Percentiles rank a stretch among this genome's conserved stretches.
Conservation (phyloP, 139 green algal genomes). For the Gonium pectorale region DNA sequence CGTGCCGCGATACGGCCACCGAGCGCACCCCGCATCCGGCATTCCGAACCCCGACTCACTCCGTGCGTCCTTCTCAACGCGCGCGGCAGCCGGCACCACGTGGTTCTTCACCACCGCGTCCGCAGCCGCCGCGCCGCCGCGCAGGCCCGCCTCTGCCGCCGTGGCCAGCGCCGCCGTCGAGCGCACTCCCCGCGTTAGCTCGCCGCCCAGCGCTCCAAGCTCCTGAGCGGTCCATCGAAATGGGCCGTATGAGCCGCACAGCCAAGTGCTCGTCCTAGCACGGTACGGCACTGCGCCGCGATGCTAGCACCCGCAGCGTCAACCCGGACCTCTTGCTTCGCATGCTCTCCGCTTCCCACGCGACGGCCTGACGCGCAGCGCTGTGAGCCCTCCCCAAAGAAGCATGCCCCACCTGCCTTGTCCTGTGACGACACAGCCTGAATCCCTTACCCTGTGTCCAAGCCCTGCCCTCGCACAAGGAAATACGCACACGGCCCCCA, state of each 20-base stretch:
- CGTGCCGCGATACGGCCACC: too few relatives aligned
- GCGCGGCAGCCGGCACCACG: neutral
- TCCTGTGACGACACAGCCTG: too few relatives aligned
- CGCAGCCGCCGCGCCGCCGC: neutral
- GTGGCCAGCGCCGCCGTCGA: conserved; percentile 19
- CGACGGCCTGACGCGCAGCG: too few relatives aligned
- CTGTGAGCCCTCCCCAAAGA: too few relatives aligned
- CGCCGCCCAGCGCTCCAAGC: conserved; percentile 30
- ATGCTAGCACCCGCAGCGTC: neutral
- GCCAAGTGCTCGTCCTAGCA: neutral
- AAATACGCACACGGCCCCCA: too few relatives aligned
- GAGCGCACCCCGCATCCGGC: neutral
- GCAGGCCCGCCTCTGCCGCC: conserved; percentile 29
- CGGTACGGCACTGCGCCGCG: too few relatives aligned
- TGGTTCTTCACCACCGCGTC: neutral
- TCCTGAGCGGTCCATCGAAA: neutral
- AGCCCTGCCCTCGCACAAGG: too few relatives aligned
- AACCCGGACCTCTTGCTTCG: neutral
- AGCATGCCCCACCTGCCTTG: neutral
- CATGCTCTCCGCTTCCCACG: too few relatives aligned
- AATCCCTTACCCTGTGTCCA: too few relatives aligned
- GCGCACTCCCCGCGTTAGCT: conserved; percentile 28
- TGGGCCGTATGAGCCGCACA: neutral
- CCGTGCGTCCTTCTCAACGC: neutral
- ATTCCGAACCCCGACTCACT: neutral